Conservation (phyloP, 108 stramenopile genomes). For the Skeletonema costatum region DNA sequence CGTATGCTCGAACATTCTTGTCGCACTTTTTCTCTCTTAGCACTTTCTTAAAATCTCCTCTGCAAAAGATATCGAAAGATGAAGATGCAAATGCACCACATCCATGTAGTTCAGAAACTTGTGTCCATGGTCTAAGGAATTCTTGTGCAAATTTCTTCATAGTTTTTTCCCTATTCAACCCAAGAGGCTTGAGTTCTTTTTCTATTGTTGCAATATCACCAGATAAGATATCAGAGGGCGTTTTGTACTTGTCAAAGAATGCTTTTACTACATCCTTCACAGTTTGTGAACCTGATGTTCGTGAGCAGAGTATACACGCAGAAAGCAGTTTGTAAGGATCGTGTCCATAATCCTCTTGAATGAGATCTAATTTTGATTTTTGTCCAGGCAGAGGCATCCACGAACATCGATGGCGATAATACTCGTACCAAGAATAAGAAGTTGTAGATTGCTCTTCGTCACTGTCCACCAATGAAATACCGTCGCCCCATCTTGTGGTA, state of each 20-base stretch:
- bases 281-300: neutral
- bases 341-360: neutral
- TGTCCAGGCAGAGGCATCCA: neutral
- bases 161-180: neutral
- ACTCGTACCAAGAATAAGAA: neutral
- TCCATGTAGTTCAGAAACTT: neutral
- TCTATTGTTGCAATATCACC: neutral
- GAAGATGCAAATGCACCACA: neutral
- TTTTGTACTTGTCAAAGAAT: neutral
- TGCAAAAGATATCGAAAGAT: neutral
- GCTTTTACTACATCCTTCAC: neutral
- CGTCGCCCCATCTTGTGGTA: neutral
- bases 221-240: neutral
- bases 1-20: neutral
- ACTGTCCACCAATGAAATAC: neutral
- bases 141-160: neutral
- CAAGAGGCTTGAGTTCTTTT: neutral
- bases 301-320: neutral
- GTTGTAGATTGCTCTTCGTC: neutral
- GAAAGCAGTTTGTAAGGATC: neutral
- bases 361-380: neutral
- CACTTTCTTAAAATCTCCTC: neutral
- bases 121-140: neutral
- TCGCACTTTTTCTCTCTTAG: neutral
- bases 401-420: neutral